Evolutionary conservation across 805 yeast genomes (phyloP), one percentile per base, ranked within the genome.

Genomic region (Saccharomyces paradoxus): DNA sequence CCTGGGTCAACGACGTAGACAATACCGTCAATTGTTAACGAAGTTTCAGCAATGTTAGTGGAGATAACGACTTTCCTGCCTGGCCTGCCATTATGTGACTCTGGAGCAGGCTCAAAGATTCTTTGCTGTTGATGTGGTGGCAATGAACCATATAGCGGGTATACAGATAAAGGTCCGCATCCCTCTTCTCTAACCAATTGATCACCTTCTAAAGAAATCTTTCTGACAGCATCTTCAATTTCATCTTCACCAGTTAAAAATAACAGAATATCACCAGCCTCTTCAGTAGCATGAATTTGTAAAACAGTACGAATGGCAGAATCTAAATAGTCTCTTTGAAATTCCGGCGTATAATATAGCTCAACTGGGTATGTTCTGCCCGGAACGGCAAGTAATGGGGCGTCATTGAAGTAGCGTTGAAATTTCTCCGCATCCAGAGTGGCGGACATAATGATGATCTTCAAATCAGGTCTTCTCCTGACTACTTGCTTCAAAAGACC

Each of bases 361-460:
- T 94, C 99, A 49, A 92, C 99, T 0, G 98, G 98, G 68, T 83
- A 94, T 1, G 99, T 94, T 79, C 99, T 83, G 66, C 99, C 99
- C 1, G 98, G 97, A 49, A 92, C 98, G 0, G 97, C 96, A 58
- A 92, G 79, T 60, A 94, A 75, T 46, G 99, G 99, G 4, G 98
- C 97, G 65, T 86, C 83, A 67, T 84, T 81, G 75, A 94, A 92
- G 70, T 94, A 92, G 17, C 70, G 73, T 74, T 92, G 98, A 72
- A 91, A 92, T 76, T 92, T 94, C 70, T 90, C 94, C 2, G 98
- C 97, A 74, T 92, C 98, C 69, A 92, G 78, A 1, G 99, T 94
- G 58, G 98, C 99, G 63, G 97, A 90, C 98, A 92, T 92, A 68
- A 92, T 84, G 59, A 92, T 90, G 62, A 92, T 80, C 70, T 94